Conservation (phyloP, 1,284 basidiomycete species). For the Ganoderma multipileum region DNA sequence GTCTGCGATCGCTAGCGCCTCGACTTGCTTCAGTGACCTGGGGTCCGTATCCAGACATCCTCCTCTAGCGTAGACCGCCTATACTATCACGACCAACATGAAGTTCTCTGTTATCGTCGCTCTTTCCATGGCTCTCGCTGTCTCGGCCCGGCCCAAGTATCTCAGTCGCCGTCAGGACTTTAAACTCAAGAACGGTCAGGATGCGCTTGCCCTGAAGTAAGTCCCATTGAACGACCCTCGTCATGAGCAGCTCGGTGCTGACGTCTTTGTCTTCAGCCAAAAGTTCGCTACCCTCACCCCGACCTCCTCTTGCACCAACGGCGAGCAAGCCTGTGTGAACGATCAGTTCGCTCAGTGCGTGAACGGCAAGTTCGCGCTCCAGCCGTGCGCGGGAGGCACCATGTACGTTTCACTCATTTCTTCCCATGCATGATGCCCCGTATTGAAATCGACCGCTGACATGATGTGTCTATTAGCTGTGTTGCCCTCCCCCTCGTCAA, state of each 20-base stretch:
- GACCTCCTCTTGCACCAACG: constrained; percentile 49
- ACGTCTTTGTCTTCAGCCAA: constrained; percentile 41
- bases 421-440: background rate
- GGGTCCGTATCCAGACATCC: constrained; percentile 27
- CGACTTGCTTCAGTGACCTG: constrained; percentile 28
- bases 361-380: constrained; percentile 52
- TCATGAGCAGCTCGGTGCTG: background rate
- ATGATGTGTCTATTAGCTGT: constrained; percentile 45
- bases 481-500: constrained; percentile 58
- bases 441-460: background rate
- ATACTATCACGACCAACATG: constrained; percentile 32
- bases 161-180: constrained; percentile 44
- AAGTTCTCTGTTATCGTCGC: constrained; percentile 32
- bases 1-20: constrained; percentile 32
- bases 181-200: constrained; percentile 56
- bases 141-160: constrained; percentile 46
- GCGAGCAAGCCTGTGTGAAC: constrained; percentile 53
- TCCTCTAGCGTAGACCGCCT: constrained; percentile 14
- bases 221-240: constrained; percentile 22
- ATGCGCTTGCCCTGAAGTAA: constrained; percentile 61
- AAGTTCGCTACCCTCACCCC: constrained; percentile 52
- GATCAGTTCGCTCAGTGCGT: constrained; percentile 58
- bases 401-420: constrained; percentile 43
- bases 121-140: constrained; percentile 43
- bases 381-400: constrained; percentile 49